Conservation (phyloP, 768 basidiomycete species). For the Serpula lacrymans region DNA sequence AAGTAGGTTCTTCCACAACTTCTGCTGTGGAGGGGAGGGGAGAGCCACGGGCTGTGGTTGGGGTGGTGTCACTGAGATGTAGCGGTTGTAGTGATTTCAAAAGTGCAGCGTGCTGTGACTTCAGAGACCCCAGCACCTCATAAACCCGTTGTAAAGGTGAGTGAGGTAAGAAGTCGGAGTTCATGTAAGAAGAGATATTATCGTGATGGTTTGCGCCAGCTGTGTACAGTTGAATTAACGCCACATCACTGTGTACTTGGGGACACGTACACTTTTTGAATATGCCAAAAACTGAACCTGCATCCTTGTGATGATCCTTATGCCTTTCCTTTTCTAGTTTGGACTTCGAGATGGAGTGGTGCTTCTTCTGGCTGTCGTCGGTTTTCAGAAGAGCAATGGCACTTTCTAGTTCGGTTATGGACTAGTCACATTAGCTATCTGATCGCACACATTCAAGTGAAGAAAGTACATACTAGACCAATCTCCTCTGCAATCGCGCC, state of each 20-base stretch:
- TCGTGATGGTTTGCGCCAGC: conserved; percentile 26
- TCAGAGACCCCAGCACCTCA: conserved; percentile 49
- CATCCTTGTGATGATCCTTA: conserved; percentile 29
- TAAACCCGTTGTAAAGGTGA: conserved; percentile 42
- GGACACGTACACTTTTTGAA: conserved; percentile 55
- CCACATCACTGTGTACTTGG: conserved; percentile 3
- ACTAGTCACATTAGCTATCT: conserved; percentile 33
- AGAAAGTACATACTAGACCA: conserved; percentile 44
- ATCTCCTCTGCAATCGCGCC: conserved; percentile 63
- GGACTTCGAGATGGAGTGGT: conserved; percentile 23
- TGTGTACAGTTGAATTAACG: conserved; percentile 9
- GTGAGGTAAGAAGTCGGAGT: conserved; percentile 14
- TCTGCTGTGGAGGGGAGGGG: conserved; percentile 45
- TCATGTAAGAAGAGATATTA: conserved; percentile 20
- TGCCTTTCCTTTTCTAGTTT: conserved; percentile 46
- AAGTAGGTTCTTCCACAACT: conserved; percentile 30
- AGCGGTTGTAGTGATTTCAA: conserved; percentile 38
- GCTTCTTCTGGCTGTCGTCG: conserved; percentile 36
- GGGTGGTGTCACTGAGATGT: conserved; percentile 27
- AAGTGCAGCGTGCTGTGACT: conserved; percentile 55
- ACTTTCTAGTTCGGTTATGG: conserved; percentile 55
- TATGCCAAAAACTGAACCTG: conserved; percentile 45
- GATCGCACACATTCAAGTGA: conserved; percentile 3
- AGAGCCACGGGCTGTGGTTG: conserved; percentile 20
- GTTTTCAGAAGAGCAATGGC: conserved; percentile 43